Evolutionary conservation across 306 rosid genomes (phyloP).

Genomic region (Pyrus communis): DNA sequence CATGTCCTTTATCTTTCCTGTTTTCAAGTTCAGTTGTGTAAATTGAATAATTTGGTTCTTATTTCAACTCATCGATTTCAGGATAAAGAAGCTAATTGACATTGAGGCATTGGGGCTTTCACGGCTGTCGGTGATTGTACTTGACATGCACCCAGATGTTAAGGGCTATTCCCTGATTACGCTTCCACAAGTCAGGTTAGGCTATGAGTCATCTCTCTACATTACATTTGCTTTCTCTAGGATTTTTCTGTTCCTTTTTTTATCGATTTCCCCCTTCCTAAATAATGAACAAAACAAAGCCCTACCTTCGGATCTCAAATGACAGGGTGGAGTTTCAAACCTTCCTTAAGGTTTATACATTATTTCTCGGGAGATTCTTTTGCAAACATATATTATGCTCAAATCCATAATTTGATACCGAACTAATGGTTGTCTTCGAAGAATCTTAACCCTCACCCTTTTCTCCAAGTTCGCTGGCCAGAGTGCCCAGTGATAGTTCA

Average conservation of each 20-base stretch:
- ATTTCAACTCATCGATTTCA: conserved; percentile 12
- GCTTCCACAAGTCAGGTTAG: conserved; percentile 97
- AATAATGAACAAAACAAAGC: neutral
- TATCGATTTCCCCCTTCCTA: neutral
- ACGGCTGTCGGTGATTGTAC: conserved; percentile 55
- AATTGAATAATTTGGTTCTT: neutral
- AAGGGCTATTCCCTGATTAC: conserved; percentile 82
- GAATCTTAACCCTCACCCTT: neutral
- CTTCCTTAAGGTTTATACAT: neutral
- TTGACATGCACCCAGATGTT: conserved; percentile 69
- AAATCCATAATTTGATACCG: neutral
- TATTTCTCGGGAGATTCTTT: neutral
- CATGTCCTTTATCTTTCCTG: neutral
- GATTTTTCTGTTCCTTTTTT: neutral
- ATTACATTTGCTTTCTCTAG: neutral
- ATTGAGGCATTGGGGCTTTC: conserved; percentile 77
- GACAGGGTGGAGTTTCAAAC: neutral
- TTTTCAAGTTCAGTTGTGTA: neutral
- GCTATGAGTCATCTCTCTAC: neutral
- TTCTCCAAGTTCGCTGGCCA: neutral
- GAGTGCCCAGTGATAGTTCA: neutral
- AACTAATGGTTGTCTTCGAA: neutral
- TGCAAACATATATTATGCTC: neutral
- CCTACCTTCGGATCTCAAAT: neutral
- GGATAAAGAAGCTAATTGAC: conserved; percentile 86